Evolutionary conservation across 2,329 filamentous ascomycete genomes (phyloP), one percentile per base, ranked within the genome.

Genomic region (Ophiognomonia clavigignenti-juglandacearum): DNA sequence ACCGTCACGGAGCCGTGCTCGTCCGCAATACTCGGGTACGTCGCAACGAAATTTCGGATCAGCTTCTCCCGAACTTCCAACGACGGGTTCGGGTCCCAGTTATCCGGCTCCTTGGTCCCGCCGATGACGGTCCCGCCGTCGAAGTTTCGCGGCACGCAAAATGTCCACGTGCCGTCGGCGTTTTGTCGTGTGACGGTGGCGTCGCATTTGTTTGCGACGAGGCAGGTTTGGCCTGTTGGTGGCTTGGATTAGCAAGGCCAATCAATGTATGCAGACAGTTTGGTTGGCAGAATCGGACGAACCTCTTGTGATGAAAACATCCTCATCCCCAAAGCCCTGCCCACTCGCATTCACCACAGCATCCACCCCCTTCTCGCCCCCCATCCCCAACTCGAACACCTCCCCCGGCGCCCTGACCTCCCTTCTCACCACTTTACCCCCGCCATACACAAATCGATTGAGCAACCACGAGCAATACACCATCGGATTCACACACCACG

Each of bases 111-210:
- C 59, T 83, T 85, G 9, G 81, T 86, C 0, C 82, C 82, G 5
- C 82, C 83, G 18, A 86, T 75, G 32, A 86, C 69, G 0, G 82
- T 85, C 3, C 82, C 82, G 3, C 82, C 82, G 27, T 77, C 69
- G 22, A 81, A 75, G 8, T 73, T 75, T 3, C 83, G 72, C 1
- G 82, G 80, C 6, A 86, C 77, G 38, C 74, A 73, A 53, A 85
- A 85, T 1, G 74, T 72, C 78, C 80, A 84, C 8, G 68, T 73
- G 0, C 82, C 82, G 57, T 85, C 80, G 1, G 70, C 69, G 56
- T 80, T 77, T 54, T 86, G 80, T 22, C 76, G 70, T 3, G 83
- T 86, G 18, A 86, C 60, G 4, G 68, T 71, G 5, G 58, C 64
- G 18, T 58, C 55, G 54, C 63, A 66, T 13, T 51, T 34, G 51